These are phyloP conservation scores for Amniculicola lignicola DNA, from an alignment of 495 filamentous ascomycete species.

Conservation along the genomic window DNA sequence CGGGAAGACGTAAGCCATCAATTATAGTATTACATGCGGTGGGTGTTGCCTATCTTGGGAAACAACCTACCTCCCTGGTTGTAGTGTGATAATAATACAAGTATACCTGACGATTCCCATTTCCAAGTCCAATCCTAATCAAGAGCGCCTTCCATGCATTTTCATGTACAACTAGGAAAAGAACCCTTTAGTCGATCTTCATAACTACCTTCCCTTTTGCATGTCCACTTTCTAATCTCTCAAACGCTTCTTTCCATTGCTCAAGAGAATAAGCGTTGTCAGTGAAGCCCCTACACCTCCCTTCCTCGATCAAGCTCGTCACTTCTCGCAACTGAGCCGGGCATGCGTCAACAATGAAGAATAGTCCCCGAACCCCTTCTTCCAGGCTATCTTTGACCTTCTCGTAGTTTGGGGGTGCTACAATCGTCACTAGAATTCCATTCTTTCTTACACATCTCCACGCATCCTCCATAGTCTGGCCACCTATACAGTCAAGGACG, in stretches of 20 bases:
- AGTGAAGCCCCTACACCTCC: slow-evolving; percentile 42
- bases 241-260: slow-evolving; percentile 39
- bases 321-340: slow-evolving; percentile 46
- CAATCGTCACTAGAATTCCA: slow-evolving; percentile 51
- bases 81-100: no score
- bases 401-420: slow-evolving; percentile 47
- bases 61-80: no score
- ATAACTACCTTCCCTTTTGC: slow-evolving; percentile 25
- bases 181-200: slow-evolving; percentile 6
- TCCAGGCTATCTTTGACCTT: slow-evolving; percentile 40
- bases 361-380: slow-evolving; percentile 41
- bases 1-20: no score
- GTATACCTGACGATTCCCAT: no score
- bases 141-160: no score
- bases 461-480: slow-evolving; percentile 45
- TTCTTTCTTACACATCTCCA: slow-evolving; percentile 48
- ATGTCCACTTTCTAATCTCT: slow-evolving; percentile 26
- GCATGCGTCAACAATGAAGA: slow-evolving; percentile 48
- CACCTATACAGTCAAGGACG: slow-evolving; percentile 54
- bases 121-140: no score
- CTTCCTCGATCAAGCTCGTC: slow-evolving; percentile 46
- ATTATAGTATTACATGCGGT: no score
- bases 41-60: no score
- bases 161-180: neutral
- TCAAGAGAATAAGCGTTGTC: slow-evolving; percentile 52